Evolutionary conservation across 2,329 filamentous ascomycete species (phyloP).

Genomic region (Cytospora leucostoma): DNA sequence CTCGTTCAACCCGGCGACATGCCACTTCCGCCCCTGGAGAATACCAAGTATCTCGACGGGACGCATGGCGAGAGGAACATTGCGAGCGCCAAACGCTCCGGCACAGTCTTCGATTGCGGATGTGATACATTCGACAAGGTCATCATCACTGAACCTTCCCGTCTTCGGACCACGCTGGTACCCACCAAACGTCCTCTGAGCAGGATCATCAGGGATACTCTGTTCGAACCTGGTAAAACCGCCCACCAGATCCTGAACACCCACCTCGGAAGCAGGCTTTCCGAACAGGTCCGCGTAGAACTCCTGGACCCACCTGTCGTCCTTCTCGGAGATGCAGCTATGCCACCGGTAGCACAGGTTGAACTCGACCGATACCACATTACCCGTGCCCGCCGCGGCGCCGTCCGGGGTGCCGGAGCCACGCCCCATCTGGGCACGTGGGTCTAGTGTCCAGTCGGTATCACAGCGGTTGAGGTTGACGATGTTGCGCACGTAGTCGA

Average conservation of each 20-base stretch:
- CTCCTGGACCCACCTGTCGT: conserved; percentile 78
- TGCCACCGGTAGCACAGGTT: conserved; percentile 89
- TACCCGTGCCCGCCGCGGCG: conserved; percentile 73
- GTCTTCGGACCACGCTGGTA: conserved; percentile 62
- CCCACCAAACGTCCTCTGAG: conserved; percentile 66
- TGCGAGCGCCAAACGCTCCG: conserved; percentile 70
- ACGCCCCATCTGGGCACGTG: conserved; percentile 67
- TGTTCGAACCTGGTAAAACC: conserved; percentile 65
- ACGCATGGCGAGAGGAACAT: conserved; percentile 72
- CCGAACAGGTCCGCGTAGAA: conserved; percentile 66
- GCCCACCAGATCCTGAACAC: conserved; percentile 60
- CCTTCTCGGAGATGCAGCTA: conserved; percentile 71
- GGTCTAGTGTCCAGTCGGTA: conserved; percentile 80
- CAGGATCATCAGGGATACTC: conserved; percentile 65
- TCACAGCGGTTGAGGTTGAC: conserved; percentile 63
- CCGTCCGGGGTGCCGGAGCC: conserved; percentile 54
- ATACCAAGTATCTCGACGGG: conserved; percentile 81
- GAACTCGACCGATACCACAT: conserved; percentile 85
- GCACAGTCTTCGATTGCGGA: conserved; percentile 76
- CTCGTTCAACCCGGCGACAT: conserved; percentile 77
- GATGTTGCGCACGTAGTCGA: conserved; percentile 79
- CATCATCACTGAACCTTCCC: conserved; percentile 73
- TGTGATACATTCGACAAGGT: conserved; percentile 69
- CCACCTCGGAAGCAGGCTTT: conserved; percentile 58
- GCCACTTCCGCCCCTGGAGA: conserved; percentile 74